Conservation (phyloP, 2,329 filamentous ascomycete genomes). For the Setomelanomma holmii region DNA sequence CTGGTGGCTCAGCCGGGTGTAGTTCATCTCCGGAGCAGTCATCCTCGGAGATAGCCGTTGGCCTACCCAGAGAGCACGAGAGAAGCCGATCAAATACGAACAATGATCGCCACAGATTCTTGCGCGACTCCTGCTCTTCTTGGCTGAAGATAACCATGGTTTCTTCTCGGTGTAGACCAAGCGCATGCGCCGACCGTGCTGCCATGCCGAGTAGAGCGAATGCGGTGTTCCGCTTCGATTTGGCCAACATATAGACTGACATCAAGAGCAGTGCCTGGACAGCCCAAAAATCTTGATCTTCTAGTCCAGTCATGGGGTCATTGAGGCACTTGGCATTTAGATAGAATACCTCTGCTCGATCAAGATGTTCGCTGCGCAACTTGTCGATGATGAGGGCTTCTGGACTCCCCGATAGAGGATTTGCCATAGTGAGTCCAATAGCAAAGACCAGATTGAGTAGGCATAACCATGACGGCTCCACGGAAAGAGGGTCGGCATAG, state of each 20-base stretch:
- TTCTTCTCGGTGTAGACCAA: slow-evolving; percentile 69
- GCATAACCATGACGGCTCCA: slow-evolving; percentile 62
- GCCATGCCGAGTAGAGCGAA: slow-evolving; percentile 69
- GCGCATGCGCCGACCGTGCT: slow-evolving; percentile 66
- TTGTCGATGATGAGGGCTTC: slow-evolving; percentile 62
- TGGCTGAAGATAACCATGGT: slow-evolving; percentile 61
- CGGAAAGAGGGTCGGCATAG: slow-evolving; percentile 61
- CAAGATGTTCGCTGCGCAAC: slow-evolving; percentile 56
- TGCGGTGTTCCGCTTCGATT: slow-evolving; percentile 68
- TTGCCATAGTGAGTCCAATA: slow-evolving; percentile 67
- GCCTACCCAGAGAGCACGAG: slow-evolving; percentile 68
- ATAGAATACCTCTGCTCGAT: slow-evolving; percentile 69
- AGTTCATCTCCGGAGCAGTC: slow-evolving; percentile 64
- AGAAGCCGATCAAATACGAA: slow-evolving; percentile 71
- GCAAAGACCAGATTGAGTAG: slow-evolving; percentile 68
- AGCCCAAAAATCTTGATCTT: slow-evolving; percentile 70
- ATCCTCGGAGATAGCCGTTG: slow-evolving; percentile 66
- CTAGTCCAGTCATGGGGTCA: slow-evolving; percentile 59
- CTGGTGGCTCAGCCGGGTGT: slow-evolving; percentile 34
- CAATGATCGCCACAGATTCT: slow-evolving; percentile 69
- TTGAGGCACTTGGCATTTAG: slow-evolving; percentile 63
- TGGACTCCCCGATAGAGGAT: slow-evolving; percentile 57
- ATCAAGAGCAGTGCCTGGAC: slow-evolving; percentile 70
- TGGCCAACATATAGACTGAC: slow-evolving; percentile 68
- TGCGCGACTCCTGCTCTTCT: slow-evolving; percentile 57